Conservation (phyloP, 2,329 filamentous ascomycete species). For the Colletotrichum trifolii region DNA sequence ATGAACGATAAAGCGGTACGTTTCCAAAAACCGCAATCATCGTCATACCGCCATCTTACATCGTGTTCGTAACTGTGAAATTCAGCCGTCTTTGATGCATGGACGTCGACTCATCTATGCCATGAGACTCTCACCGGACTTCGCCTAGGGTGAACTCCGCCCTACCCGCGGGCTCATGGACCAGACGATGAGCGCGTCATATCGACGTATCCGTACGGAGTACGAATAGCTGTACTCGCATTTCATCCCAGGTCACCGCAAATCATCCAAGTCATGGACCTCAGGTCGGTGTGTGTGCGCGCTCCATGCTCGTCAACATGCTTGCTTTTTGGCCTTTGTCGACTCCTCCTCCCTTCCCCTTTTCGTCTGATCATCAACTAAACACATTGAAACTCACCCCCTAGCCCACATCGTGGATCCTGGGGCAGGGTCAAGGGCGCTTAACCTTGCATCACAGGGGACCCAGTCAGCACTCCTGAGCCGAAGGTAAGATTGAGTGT, state of each 20-base stretch:
- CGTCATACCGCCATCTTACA: no score
- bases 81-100: no score
- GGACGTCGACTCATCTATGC: background rate
- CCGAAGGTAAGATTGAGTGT: constrained; percentile 14
- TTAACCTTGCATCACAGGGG: constrained; percentile 19
- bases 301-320: no score
- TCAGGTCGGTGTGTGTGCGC: no score
- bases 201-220: background rate
- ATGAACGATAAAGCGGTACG: no score
- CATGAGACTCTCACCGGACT: constrained; percentile 28
- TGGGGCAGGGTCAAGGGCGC: constrained; percentile 31
- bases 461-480: constrained; percentile 24
- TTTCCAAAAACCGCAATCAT: no score
- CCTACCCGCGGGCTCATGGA: constrained; percentile 15
- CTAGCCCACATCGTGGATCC: constrained; percentile 32
- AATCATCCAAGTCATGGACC: no score
- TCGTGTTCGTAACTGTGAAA: no score
- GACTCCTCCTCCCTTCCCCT: constrained; percentile 11
- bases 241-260: constrained; percentile 7
- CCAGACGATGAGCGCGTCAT: constrained; percentile 15
- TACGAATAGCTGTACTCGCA: background rate
- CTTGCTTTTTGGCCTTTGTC: background rate
- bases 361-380: constrained; percentile 31
- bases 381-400: constrained; percentile 28
- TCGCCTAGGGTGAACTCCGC: constrained; percentile 16